phyloP scores from a whole-genome alignment of 2,329 filamentous ascomycete genomes.

The Fusarium sp. region DNA sequence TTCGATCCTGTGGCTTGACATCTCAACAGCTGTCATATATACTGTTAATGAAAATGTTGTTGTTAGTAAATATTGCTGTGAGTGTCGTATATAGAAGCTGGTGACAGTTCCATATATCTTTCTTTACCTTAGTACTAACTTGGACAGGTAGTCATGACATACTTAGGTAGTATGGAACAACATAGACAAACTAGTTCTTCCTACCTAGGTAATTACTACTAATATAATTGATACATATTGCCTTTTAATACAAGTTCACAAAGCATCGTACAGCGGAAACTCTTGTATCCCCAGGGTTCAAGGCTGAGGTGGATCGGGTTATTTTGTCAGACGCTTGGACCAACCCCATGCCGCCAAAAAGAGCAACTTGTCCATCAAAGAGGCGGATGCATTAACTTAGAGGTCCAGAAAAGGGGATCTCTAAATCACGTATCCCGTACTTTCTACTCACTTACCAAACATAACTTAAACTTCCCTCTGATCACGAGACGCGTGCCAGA shows the following conservation, averaged over 20 bases:
- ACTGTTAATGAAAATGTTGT: neutral
- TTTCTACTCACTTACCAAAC: conserved; percentile 39
- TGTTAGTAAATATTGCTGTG: neutral
- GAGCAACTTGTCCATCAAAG: conserved; percentile 49
- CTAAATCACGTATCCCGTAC: conserved; percentile 33
- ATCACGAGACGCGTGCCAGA: conserved; percentile 44
- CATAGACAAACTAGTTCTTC: too few relatives aligned
- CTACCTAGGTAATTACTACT: too few relatives aligned
- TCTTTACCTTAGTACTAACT: too few relatives aligned
- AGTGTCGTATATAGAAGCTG: neutral
- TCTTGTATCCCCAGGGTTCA: conserved; percentile 11
- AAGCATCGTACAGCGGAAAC: neutral
- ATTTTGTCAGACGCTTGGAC: conserved; percentile 51
- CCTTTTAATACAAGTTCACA: neutral
- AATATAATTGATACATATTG: too few relatives aligned
- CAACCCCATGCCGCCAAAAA: conserved; percentile 46
- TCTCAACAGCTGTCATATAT: neutral
- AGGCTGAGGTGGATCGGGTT: conserved; percentile 31
- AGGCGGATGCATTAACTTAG: conserved; percentile 43
- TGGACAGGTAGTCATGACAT: too few relatives aligned
- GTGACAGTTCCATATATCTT: too few relatives aligned
- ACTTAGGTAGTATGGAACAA: too few relatives aligned
- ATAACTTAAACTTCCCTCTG: conserved; percentile 29
- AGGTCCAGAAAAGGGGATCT: conserved; percentile 52
- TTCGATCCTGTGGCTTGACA: conserved; percentile 5